These are phyloP conservation scores for Ricinus communis DNA, from an alignment of 345 rosid genomes.

Conservation along the genomic window DNA sequence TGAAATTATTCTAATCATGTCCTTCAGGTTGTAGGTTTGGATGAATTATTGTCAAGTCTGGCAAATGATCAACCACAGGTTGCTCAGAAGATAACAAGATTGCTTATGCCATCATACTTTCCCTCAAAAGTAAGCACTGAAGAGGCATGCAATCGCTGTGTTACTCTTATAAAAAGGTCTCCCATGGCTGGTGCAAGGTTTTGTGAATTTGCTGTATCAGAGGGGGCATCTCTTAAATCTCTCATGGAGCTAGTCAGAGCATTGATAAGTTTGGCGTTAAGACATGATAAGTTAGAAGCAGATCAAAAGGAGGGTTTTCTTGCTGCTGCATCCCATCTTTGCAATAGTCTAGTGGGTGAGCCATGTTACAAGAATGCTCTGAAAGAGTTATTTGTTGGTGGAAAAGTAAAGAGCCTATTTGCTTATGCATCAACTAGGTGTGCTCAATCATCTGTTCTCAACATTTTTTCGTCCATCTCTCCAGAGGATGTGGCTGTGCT, in stretches of 20 bases:
- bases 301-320: constrained; percentile 76
- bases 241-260: constrained; percentile 65
- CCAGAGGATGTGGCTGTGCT: constrained; percentile 49
- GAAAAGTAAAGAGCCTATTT: constrained; percentile 52
- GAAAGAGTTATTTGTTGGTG: constrained; percentile 51
- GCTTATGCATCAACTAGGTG: constrained; percentile 57
- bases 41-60: constrained; percentile 59
- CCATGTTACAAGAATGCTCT: constrained; percentile 50
- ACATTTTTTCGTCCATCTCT: constrained; percentile 49
- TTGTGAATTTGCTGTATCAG: constrained; percentile 63
- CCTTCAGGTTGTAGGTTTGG: constrained; percentile 70
- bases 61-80: constrained; percentile 70
- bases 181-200: constrained; percentile 90
- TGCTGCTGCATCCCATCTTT: constrained; percentile 51
- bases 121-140: constrained; percentile 63
- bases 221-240: constrained; percentile 63
- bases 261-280: constrained; percentile 51
- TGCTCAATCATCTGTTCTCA: constrained; percentile 61
- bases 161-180: constrained; percentile 72
- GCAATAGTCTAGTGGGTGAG: constrained; percentile 53
- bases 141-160: constrained; percentile 83
- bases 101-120: constrained; percentile 87
- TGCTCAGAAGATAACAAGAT: constrained; percentile 66
- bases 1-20: constrained; percentile 3
- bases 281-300: constrained; percentile 43